These are phyloP conservation scores for Entonaema liquescens DNA, from an alignment of 495 filamentous ascomycete genomes.

Conservation along the genomic window DNA sequence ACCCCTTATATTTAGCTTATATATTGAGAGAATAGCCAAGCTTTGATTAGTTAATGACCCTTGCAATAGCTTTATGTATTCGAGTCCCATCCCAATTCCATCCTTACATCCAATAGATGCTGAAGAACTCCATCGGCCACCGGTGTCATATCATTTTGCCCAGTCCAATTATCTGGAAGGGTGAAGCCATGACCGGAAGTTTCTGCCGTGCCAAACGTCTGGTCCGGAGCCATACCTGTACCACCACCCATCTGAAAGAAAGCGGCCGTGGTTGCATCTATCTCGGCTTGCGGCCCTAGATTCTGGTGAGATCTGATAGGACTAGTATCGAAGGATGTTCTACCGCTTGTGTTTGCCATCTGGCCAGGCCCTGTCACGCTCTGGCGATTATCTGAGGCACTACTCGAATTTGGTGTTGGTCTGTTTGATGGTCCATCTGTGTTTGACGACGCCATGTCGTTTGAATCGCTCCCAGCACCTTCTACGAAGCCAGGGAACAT, in stretches of 20 bases:
- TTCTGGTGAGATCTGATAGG: slow-evolving; percentile 52
- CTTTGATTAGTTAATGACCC: background rate
- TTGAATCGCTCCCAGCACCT: slow-evolving; percentile 46
- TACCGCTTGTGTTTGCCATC: slow-evolving; percentile 44
- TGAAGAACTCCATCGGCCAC: slow-evolving; percentile 59
- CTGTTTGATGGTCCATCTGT: slow-evolving; percentile 54
- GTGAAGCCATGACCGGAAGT: slow-evolving; percentile 48
- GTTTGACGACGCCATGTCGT: slow-evolving; percentile 53
- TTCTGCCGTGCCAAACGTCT: slow-evolving; percentile 43
- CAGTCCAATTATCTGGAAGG: slow-evolving; percentile 51
- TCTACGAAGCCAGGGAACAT: slow-evolving; percentile 40
- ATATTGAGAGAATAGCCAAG: background rate
- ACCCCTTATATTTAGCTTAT: slow-evolving; percentile 7
- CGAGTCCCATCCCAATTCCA: slow-evolving; percentile 54
- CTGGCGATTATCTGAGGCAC: slow-evolving; percentile 52
- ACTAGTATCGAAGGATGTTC: slow-evolving; percentile 58
- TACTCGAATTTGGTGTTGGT: slow-evolving; percentile 63
- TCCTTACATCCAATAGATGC: slow-evolving; percentile 57
- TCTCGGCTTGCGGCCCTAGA: slow-evolving; percentile 46
- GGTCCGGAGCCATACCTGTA: slow-evolving; percentile 47
- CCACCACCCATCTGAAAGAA: slow-evolving; percentile 50
- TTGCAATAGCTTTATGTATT: slow-evolving; percentile 35
- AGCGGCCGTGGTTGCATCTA: slow-evolving; percentile 41
- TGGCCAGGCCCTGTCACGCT: slow-evolving; percentile 40
- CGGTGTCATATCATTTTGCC: slow-evolving; percentile 57